phyloP scores from a whole-genome alignment of 441 rosid genomes.

The Arabidopsis lyrata region DNA sequence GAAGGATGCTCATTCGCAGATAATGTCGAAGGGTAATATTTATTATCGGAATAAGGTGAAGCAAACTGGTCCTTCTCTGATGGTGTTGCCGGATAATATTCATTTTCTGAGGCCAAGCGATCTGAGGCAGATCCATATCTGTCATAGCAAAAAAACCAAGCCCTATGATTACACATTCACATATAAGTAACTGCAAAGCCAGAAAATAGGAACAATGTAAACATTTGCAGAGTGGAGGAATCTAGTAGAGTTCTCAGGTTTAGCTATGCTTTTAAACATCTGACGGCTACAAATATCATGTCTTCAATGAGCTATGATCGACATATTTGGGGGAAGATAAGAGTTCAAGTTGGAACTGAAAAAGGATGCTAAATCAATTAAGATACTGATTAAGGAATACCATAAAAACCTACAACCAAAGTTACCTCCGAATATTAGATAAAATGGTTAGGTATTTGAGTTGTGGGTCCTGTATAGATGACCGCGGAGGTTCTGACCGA shows the following conservation, averaged over 20 bases:
- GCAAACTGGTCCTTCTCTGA: constrained; percentile 43
- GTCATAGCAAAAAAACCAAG: constrained; percentile 27
- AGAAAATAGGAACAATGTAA: constrained; percentile 14
- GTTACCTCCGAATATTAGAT: constrained; percentile 45
- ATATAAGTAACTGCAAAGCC: constrained; percentile 22
- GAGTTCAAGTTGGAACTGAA: constrained; percentile 9
- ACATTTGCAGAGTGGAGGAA: constrained; percentile 13
- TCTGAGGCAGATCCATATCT: constrained; percentile 48
- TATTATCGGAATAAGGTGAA: constrained; percentile 39
- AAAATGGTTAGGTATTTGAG: constrained; percentile 47
- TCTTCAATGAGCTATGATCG: constrained; percentile 18
- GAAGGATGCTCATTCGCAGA: constrained; percentile 36
- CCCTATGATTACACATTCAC: constrained; percentile 26
- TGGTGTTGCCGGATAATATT: constrained; percentile 29
- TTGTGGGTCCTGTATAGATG: constrained; percentile 45
- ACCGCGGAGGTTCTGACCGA: constrained; percentile 33
- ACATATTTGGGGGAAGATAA: constrained; percentile 16
- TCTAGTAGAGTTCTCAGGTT: constrained; percentile 1
- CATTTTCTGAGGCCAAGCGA: constrained; percentile 38
- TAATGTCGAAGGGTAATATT: constrained; percentile 33
- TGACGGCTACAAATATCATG: constrained; percentile 7
- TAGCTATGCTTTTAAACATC: constrained; percentile 11
- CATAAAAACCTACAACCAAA: not conserved
- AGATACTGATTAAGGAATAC: constrained; percentile 5
- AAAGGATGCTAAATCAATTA: not conserved